Base-by-base conservation (phyloP, 2,329 filamentous ascomycete species). In the Trichoderma gracile region DNA sequence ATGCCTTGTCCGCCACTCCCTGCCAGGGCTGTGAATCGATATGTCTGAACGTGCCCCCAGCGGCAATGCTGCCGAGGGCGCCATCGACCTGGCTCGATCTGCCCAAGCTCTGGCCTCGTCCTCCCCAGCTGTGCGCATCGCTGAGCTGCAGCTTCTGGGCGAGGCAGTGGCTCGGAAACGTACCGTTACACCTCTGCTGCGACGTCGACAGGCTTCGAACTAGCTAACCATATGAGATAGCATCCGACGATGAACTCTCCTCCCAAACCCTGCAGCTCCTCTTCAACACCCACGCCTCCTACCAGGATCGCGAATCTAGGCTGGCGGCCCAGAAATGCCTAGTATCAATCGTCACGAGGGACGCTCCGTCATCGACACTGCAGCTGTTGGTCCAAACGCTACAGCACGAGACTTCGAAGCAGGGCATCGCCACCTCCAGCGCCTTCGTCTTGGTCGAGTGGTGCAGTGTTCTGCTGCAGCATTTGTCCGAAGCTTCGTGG, bases 361-460 rank as follows among this genome's bases (percentile, higher is more conserved):
- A 78, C n/a, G 72, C 82, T 19, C 81, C 89, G 55, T 64, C 72
- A 25, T 82, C 87, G 45, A 77, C 85, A 27, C 78, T 95, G 55
- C 80, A 85, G 45, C 80, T 84, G 1, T 85, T 97, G 65, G 83
- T 92, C 50, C 81, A 83, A 49, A 84, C 84, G 56, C 76, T 97
- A 65, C 86, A 88, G 67, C 79, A 82, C 38, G 94, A 99, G 77
- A 86, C 89, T 15, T 82, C 85, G 67, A 97, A 96, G 75, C 80
- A 84, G 19, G 88, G 87, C 67, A 88, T 98, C 71, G 92, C 94
- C 38, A 80, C 90, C 17, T 86, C 84, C 49, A 96, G 88, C 76
- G 91, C 93, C 5, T 96, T 97, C 74, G 92, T 96, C 55, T 81
- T 99, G 69, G 84, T 95, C 15, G 92, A 97, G 76, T 99, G 94